A percentile compares a stretch with the other conserved stretches of the same genome.
Conservation (phyloP, 352 stramenopile species). For the Phytophthora pinifolia region DNA sequence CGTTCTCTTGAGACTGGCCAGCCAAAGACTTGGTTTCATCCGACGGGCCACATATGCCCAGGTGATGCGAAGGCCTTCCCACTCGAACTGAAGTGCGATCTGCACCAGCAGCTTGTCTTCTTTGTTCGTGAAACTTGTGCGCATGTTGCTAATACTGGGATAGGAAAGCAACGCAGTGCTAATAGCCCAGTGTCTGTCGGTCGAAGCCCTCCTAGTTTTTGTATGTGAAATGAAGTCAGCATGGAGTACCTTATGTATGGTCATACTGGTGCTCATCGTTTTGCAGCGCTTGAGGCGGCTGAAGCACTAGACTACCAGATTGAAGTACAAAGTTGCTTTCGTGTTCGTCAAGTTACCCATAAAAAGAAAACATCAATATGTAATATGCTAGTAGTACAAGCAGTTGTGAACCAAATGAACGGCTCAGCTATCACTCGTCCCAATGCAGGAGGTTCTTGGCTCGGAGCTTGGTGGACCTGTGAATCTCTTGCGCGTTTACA, state of each 20-base stretch:
- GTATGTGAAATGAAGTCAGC: too few species aligned
- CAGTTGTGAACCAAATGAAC: background rate
- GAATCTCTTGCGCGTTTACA: slow-evolving; percentile 35
- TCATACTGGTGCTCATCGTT: too few species aligned
- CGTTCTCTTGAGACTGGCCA: slow-evolving; percentile 15
- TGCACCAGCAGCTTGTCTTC: background rate
- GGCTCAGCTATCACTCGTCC: slow-evolving; percentile 15
- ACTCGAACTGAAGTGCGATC: background rate
- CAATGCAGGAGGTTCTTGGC: slow-evolving; percentile 36
- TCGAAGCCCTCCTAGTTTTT: too few species aligned
- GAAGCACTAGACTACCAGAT: too few species aligned
- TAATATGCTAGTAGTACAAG: slow-evolving; percentile 17
- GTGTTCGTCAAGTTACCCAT: slow-evolving; percentile 5
- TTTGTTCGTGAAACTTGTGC: background rate
- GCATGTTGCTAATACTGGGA: too few species aligned
- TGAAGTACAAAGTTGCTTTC: background rate
- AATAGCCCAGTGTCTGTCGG: too few species aligned
- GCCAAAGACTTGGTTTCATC: slow-evolving; percentile 20
- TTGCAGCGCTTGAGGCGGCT: too few species aligned
- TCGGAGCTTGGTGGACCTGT: slow-evolving; percentile 51
- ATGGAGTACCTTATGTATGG: too few species aligned
- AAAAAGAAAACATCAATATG: slow-evolving; percentile 12
- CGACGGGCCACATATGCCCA: slow-evolving; percentile 18
- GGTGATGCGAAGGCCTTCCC: slow-evolving; percentile 6
- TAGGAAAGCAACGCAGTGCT: too few species aligned